phyloP scores from a whole-genome alignment of 306 rosid species.

The Alnus glutinosa region DNA sequence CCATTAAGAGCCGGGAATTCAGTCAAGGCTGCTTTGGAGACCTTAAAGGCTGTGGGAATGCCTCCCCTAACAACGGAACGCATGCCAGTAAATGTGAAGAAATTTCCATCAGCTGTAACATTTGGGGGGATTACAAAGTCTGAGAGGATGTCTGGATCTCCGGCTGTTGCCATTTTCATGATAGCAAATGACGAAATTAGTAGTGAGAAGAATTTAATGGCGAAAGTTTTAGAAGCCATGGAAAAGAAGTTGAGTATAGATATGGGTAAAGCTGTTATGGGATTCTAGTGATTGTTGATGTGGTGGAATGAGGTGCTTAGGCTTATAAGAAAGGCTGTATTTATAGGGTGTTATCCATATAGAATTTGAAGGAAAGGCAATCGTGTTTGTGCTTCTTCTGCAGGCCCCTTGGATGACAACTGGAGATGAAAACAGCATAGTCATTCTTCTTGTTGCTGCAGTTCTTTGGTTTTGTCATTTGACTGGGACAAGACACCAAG shows the following conservation, averaged over 20 bases:
- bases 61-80: constrained; percentile 11
- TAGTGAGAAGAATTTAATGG: constrained; percentile 27
- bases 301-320: background rate
- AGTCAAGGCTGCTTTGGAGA: constrained; percentile 29
- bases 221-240: background rate
- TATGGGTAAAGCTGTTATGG: too few relatives aligned
- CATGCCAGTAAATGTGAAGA: constrained; percentile 52
- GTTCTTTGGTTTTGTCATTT: background rate
- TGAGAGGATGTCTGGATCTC: constrained; percentile 47
- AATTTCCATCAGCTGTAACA: constrained; percentile 25
- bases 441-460: background rate
- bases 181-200: constrained; percentile 23
- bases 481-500: background rate
- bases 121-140: constrained; percentile 39
- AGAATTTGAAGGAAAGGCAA: too few relatives aligned
- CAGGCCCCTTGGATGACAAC: background rate
- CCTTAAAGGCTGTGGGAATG: constrained; percentile 32
- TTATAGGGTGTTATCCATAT: background rate
- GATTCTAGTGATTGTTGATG: background rate
- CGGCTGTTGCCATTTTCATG: constrained; percentile 26
- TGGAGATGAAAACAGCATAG: background rate
- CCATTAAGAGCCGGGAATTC: constrained; percentile 58
- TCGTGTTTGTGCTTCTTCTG: background rate
- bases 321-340: background rate
- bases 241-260: background rate